Evolutionary conservation across 2,329 filamentous ascomycete genomes (phyloP), one percentile per base, ranked within the genome.

Genomic region (Albifimbria verrucaria): DNA sequence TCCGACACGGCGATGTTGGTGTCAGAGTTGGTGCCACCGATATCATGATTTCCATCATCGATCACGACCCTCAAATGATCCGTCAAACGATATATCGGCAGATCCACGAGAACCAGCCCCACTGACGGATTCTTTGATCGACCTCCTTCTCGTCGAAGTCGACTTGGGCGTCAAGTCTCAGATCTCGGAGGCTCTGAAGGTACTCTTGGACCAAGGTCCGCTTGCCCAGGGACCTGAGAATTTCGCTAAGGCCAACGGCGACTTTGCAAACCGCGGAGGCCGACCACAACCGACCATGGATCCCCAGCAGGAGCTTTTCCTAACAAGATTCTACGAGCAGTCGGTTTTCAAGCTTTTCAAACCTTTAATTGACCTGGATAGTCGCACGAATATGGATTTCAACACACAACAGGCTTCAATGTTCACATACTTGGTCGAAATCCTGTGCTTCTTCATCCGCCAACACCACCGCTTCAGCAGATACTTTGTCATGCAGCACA

Each of bases 121-220:
- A 4, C 73, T 99, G 51, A 97, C 92, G 1, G 94, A 97, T 67
- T 95, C 90, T 0, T 76, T 99, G 41, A 96, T 97, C 54, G 93
- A 97, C 62, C 79, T 99, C 42, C 81, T 99, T 2, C 80, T 97
- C 46, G 86, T 94, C 2, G 94, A 99, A 72, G 88, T 90, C 18
- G 94, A 99, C 65, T 77, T 97, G 17, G 94, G 94, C 1, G 92
- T 97, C 57, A 97, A 96, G 72, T 92, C 91, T 24, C 94, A 97
- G 69, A 88, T 97, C 64, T 92, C 92, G 3, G 94, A 99, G 73
- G 91, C 93, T 7, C 87, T 99, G 67, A 97, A 96, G 72, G 89
- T 97, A 21, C 78, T 99, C 11, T 80, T 99, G 32, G 94, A 97
- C 78, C 91, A 67, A 72, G 86, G 71, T 70, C 68, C 71, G 5